Conservation (phyloP, 495 filamentous ascomycete species). For the Penicillium daleae region DNA sequence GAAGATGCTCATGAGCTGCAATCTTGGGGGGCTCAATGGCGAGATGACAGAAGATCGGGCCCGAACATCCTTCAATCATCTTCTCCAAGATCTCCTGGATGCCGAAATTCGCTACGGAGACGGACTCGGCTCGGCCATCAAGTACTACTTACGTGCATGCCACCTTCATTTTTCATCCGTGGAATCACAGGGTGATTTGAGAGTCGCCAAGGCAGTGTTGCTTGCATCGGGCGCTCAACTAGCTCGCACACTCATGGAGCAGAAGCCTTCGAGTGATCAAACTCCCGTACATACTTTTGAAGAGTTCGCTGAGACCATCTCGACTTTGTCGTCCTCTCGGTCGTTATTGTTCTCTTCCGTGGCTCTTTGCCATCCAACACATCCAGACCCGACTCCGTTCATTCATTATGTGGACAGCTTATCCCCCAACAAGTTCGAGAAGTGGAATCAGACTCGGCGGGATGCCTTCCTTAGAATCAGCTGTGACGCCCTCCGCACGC, state of each 20-base stretch:
- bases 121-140: conserved; percentile 37
- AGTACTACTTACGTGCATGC: conserved; percentile 34
- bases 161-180: conserved; percentile 23
- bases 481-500: conserved; percentile 41
- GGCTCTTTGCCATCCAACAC: conserved; percentile 40
- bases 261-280: conserved; percentile 21
- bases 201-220: conserved; percentile 27
- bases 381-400: conserved; percentile 38
- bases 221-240: conserved; percentile 31
- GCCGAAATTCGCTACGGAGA: conserved; percentile 42
- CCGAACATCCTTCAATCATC: conserved; percentile 27
- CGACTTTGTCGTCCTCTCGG: conserved; percentile 28
- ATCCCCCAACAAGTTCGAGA: conserved; percentile 18
- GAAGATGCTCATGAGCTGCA: conserved; percentile 33
- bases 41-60: conserved; percentile 26
- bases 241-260: conserved; percentile 27
- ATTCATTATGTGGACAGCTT: conserved; percentile 30
- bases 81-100: conserved; percentile 37
- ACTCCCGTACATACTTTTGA: conserved; percentile 36
- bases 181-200: conserved; percentile 9
- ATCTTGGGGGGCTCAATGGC: conserved; percentile 36
- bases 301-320: conserved; percentile 32
- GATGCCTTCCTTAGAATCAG: conserved; percentile 35
- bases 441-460: conserved; percentile 26
- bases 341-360: conserved; percentile 31